Base-by-base conservation (phyloP, 805 yeast species). In the Wickerhamiella musiphila region DNA sequence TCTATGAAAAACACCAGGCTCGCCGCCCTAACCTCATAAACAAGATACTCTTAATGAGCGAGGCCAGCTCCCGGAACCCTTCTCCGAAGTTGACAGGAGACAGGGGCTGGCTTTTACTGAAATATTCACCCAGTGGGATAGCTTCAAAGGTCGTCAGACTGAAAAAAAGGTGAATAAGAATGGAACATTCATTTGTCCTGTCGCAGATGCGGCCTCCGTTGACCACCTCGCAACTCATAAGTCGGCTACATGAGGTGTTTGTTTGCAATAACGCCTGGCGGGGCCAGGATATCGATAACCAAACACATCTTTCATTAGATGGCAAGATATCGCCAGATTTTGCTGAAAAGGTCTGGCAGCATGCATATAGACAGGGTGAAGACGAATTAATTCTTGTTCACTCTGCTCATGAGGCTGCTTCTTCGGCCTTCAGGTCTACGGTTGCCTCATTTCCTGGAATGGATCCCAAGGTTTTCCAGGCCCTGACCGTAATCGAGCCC, bases 331-430 rank as follows among this genome's bases (percentile, higher is more conserved):
- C 60, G 21, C 49, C 45, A 12, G 42, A 49, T 17, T 47, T 56
- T 18, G 33, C 57, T 18, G 41, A 49, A 8, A 32, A 47, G 7
- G 35, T 57, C 5, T 56, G 62, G 59, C 53, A 49, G 25, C 63
- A 58, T 34, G 60, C 62, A 4, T 45, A 47, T 30, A 44, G 50
- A 26, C 50, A 61, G 12, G 47, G 52, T 6, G 63, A 58, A 39
- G 61, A 58, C 33, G 63, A 58, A 42, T 46, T 58, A 15, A 35
- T 58, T 7, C 39, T 57, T 17, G 37, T 58, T 9, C 35, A 45
- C 39, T 56, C 55, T 2, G 44, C 52, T 2, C 43, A 44, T 27
- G 38, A 38, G 2, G 47, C 57, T 1, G 43, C 58, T 1, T 41
- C 47, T 1, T 49, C 58, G 10, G 44, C 53, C 16, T 46, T 54